Evolutionary conservation across 1,284 basidiomycete genomes (phyloP).

Genomic region (Cutaneotrichosporon sp.): DNA sequence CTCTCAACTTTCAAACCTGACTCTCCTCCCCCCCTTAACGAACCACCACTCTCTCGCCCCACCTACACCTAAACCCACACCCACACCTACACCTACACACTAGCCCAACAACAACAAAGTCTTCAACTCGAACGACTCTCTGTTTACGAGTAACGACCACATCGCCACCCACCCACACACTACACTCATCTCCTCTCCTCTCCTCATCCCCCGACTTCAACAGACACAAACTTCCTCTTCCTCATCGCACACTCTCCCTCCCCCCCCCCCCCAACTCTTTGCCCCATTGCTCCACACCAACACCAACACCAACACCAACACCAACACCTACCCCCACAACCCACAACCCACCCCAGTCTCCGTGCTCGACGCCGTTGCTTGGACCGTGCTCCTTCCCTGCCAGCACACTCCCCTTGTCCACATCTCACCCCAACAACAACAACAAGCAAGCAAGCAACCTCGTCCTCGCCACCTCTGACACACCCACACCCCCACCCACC

Average conservation of each 20-base stretch:
- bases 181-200: neutral
- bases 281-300: no score
- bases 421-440: neutral
- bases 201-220: no score
- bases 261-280: neutral
- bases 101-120: conserved; percentile 1
- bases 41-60: neutral
- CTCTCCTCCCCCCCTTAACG: neutral
- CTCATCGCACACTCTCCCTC: no score
- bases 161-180: neutral
- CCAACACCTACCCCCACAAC: no score
- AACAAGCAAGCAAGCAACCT: no score
- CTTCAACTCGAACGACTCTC: neutral
- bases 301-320: no score
- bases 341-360: no score
- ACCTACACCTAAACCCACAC: neutral
- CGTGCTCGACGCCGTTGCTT: neutral
- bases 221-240: no score
- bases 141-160: conserved; percentile 2
- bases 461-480: neutral
- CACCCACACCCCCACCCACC: no score
- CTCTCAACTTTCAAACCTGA: neutral
- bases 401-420: neutral
- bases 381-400: neutral
- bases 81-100: no score